phyloP scores from a whole-genome alignment of 176 grass and related monocot genomes.

The Oryza meridionalis region DNA sequence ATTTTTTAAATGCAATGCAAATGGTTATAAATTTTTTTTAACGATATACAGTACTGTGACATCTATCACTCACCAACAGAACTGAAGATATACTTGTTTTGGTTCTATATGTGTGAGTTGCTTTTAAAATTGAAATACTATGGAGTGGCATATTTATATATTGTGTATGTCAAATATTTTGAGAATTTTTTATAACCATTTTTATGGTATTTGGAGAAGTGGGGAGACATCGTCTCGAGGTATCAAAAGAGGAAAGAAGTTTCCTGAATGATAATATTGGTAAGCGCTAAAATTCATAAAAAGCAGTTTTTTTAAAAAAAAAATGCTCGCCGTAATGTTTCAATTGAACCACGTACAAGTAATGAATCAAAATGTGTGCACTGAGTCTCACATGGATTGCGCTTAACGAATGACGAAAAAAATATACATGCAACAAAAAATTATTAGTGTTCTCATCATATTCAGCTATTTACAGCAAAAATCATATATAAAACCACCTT shows the following conservation, averaged over 20 bases:
- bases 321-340: background rate
- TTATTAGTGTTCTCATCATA: background rate
- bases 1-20: background rate
- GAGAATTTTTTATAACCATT: background rate
- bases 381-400: background rate
- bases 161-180: background rate
- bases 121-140: background rate
- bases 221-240: background rate
- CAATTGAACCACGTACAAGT: background rate
- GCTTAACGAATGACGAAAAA: background rate
- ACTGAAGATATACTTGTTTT: background rate
- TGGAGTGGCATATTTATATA: background rate
- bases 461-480: too few species aligned
- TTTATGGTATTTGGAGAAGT: background rate
- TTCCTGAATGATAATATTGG: too few species aligned
- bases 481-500: too few species aligned
- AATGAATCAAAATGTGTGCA: too few species aligned
- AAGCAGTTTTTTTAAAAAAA: background rate
- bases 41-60: background rate
- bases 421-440: background rate
- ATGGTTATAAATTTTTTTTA: background rate
- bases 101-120: background rate
- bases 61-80: background rate
- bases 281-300: background rate
- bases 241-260: background rate